phyloP scores from a whole-genome alignment of 306 rosid species.

The Prunus mongolica region DNA sequence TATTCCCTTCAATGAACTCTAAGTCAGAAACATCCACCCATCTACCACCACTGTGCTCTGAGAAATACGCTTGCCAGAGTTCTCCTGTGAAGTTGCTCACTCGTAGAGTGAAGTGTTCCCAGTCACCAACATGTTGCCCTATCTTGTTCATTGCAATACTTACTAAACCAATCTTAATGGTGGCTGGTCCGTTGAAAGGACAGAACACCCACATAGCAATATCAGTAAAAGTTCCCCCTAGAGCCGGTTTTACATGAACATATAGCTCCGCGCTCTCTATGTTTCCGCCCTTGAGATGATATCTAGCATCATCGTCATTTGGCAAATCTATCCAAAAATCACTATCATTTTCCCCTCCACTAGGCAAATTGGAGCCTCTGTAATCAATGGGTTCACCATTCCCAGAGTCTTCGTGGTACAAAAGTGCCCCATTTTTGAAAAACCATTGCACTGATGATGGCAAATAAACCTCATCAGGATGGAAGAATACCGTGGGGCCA shows the following conservation, averaged over 20 bases:
- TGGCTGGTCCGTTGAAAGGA: slow-evolving; percentile 68
- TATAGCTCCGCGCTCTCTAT: slow-evolving; percentile 64
- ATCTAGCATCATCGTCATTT: slow-evolving; percentile 32
- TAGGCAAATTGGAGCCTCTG: slow-evolving; percentile 58
- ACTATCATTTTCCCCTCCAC: slow-evolving; percentile 59
- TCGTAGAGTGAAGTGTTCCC: slow-evolving; percentile 98
- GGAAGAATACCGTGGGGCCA: slow-evolving; percentile 68
- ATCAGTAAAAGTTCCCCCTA: slow-evolving; percentile 78
- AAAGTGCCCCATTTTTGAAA: slow-evolving; percentile 57
- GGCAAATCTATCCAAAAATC: slow-evolving; percentile 79
- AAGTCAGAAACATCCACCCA: slow-evolving; percentile 72
- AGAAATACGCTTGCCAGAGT: slow-evolving; percentile 77
- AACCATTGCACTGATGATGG: slow-evolving; percentile 65
- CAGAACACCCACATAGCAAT: slow-evolving; percentile 81
- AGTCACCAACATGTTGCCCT: slow-evolving; percentile 88
- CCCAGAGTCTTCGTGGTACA: slow-evolving; percentile 33
- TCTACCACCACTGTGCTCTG: slow-evolving; percentile 86
- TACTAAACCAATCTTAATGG: slow-evolving; percentile 51
- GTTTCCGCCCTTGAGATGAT: slow-evolving; percentile 47
- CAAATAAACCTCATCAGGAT: slow-evolving; percentile 52
- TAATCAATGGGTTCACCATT: slow-evolving; percentile 45
- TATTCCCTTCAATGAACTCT: slow-evolving; percentile 70
- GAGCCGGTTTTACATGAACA: slow-evolving; percentile 73
- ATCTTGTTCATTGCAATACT: slow-evolving; percentile 64
- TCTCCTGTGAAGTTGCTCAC: slow-evolving; percentile 84